Base-by-base conservation (phyloP, 2,329 filamentous ascomycete species). In the Neofusicoccum sp. region DNA sequence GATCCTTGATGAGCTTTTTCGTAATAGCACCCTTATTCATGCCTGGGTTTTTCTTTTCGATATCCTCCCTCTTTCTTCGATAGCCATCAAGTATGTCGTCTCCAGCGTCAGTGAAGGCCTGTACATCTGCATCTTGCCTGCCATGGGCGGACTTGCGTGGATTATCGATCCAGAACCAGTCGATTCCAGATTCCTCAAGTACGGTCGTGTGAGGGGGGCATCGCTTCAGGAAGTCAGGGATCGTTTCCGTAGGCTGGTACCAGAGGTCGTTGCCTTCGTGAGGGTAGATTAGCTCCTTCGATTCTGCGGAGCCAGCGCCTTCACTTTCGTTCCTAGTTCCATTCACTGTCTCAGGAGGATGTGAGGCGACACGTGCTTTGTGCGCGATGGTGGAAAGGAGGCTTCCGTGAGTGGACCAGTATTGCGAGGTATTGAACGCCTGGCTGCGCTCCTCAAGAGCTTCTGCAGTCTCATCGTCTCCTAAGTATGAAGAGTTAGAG, bases 161-260 rank as follows among this genome's bases (percentile, higher is more conserved):
- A 70, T 91, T 91, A 57, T 81, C 82, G 43, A 89, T 83, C 77
- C 83, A 91, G 49, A 96, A 90, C 89, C 90, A 95, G 0, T 47
- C 14, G n/a, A 61, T 56, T 82, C 82, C 79, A 0, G 75, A 66
- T 0, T 68, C 68, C 1, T 72, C 74, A 3, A 75, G 71, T 2
- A 78, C 73, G 1, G 86, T 89, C 1, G 82, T 87, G 3, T 82
- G 81, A 0, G 91, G 89, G 0, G 88, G 88, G 0, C 93, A 78
- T 7, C 90, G 85, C 7, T 75, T 62, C 2, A 95, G 74, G 66
- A 96, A 96, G 1, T 82, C 80, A 6, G 83, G 73, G 1, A 89
- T 75, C 0, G 82, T 82, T 69, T 93, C 89, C 1, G 77, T 77
- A 30, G 87, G 78, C 70, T 89, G 88, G 78, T 87, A 86, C 28